Percentiles rank a stretch among this genome's conserved stretches.
Evolutionary conservation across 2,329 filamentous ascomycete genomes (phyloP).

Genomic region (Endoconidiophora polonica): DNA sequence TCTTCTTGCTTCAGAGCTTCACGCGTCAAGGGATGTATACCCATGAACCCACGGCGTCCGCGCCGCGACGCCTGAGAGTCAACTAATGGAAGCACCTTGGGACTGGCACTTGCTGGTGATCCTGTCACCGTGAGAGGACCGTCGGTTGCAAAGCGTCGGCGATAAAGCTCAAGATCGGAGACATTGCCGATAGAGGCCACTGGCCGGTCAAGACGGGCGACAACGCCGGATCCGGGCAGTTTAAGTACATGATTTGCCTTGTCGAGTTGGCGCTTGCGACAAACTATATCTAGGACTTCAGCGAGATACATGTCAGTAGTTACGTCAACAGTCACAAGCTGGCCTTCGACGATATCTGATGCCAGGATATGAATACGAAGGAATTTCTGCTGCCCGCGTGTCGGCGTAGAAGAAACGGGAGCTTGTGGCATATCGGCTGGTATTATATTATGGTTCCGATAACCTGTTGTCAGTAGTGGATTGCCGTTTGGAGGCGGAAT

Average conservation of each 20-base stretch:
- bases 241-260: slow-evolving; percentile 67
- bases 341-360: slow-evolving; percentile 53
- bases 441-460: slow-evolving; percentile 31
- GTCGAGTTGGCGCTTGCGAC: slow-evolving; percentile 60
- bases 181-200: slow-evolving; percentile 64
- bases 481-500: slow-evolving; percentile 22
- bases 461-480: slow-evolving; percentile 44
- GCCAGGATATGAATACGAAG: slow-evolving; percentile 56
- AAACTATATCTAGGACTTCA: slow-evolving; percentile 64
- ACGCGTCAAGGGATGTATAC: slow-evolving; percentile 50
- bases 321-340: slow-evolving; percentile 56
- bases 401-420: slow-evolving; percentile 25
- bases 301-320: slow-evolving; percentile 72
- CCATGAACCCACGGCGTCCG: slow-evolving; percentile 25
- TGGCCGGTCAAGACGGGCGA: slow-evolving; percentile 60
- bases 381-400: slow-evolving; percentile 50
- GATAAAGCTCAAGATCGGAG: slow-evolving; percentile 57
- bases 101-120: slow-evolving; percentile 53
- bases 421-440: slow-evolving; percentile 40
- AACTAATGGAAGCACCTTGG: slow-evolving; percentile 41
- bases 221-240: slow-evolving; percentile 54
- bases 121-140: slow-evolving; percentile 51
- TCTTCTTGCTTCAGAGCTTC: slow-evolving; percentile 44
- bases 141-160: slow-evolving; percentile 59
- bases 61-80: slow-evolving; percentile 23